Evolutionary conservation across 2,329 filamentous ascomycete species (phyloP).

Genomic region (Phoma herbarum): DNA sequence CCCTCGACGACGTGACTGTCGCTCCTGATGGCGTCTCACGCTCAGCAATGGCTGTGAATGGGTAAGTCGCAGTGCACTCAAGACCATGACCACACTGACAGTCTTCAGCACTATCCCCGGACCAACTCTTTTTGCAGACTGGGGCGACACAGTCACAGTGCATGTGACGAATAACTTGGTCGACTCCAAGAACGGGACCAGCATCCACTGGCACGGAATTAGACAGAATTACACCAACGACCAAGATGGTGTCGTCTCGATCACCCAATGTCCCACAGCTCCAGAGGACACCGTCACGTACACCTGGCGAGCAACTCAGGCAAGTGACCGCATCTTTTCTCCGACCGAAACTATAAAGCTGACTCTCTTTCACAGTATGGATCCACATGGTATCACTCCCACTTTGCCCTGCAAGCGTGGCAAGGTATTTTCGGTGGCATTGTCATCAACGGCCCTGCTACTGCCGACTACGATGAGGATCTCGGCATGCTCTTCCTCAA

Average conservation of each 20-base stretch:
- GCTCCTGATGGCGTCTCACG: constrained; percentile 64
- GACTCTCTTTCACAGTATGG: constrained; percentile 49
- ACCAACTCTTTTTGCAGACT: constrained; percentile 54
- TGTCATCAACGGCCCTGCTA: constrained; percentile 53
- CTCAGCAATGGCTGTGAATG: constrained; percentile 52
- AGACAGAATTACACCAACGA: constrained; percentile 45
- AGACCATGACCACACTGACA: background rate
- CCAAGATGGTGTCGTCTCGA: constrained; percentile 42
- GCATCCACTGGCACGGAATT: constrained; percentile 47
- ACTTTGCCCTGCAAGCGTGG: constrained; percentile 54
- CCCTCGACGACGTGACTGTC: constrained; percentile 53
- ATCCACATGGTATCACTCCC: constrained; percentile 54
- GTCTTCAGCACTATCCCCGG: constrained; percentile 52
- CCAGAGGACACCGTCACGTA: constrained; percentile 39
- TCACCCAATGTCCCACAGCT: constrained; percentile 46
- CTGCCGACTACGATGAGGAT: constrained; percentile 54
- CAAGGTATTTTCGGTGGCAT: constrained; percentile 54
- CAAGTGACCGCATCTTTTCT: background rate
- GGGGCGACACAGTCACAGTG: constrained; percentile 52
- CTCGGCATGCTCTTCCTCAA: constrained; percentile 54
- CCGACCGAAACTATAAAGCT: background rate
- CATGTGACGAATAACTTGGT: constrained; percentile 47
- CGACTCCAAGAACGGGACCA: constrained; percentile 41
- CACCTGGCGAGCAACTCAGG: constrained; percentile 45
- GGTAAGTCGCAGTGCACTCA: background rate